Percentiles rank a stretch among this genome's conserved stretches.
Evolutionary conservation across 495 filamentous ascomycete species (phyloP).

Genomic region (Aspergillus campestris): DNA sequence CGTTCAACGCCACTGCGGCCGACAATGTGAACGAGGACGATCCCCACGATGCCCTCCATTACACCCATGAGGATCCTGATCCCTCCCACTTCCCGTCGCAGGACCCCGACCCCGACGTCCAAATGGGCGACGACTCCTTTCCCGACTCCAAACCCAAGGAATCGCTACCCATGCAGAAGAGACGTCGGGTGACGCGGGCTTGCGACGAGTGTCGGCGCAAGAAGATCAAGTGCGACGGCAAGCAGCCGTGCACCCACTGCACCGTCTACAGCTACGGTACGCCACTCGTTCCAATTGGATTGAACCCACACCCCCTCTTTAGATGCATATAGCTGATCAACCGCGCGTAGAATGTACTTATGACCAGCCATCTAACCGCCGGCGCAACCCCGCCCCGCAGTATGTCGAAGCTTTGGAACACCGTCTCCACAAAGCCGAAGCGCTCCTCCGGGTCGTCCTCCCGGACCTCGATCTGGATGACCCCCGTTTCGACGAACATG

Average conservation of each 20-base stretch:
- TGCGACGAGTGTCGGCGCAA: slow-evolving; percentile 96
- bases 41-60: slow-evolving; percentile 14
- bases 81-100: slow-evolving; percentile 15
- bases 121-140: slow-evolving; percentile 6
- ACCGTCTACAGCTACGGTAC: slow-evolving; percentile 97
- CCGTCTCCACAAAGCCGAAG: slow-evolving; percentile 75
- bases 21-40: slow-evolving; percentile 33
- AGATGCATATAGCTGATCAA: neutral
- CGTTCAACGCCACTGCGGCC: slow-evolving; percentile 7
- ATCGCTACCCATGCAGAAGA: slow-evolving; percentile 66
- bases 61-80: slow-evolving; percentile 24
- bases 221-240: slow-evolving; percentile 98
- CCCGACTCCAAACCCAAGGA: slow-evolving; percentile 28
- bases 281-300: slow-evolving; percentile 9
- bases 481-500: slow-evolving; percentile 63
- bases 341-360: slow-evolving; percentile 77
- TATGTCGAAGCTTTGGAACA: slow-evolving; percentile 89
- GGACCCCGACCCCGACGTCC: slow-evolving; percentile 13
- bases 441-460: slow-evolving; percentile 67
- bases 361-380: slow-evolving; percentile 92
- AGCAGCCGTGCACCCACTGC: slow-evolving; percentile 96
- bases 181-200: slow-evolving; percentile 79
- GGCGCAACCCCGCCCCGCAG: slow-evolving; percentile 89
- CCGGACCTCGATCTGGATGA: slow-evolving; percentile 82
- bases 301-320: neutral